Evolutionary conservation across 768 basidiomycete genomes (phyloP), one percentile per base, ranked within the genome.

Genomic region (Boletus reticulatus): DNA sequence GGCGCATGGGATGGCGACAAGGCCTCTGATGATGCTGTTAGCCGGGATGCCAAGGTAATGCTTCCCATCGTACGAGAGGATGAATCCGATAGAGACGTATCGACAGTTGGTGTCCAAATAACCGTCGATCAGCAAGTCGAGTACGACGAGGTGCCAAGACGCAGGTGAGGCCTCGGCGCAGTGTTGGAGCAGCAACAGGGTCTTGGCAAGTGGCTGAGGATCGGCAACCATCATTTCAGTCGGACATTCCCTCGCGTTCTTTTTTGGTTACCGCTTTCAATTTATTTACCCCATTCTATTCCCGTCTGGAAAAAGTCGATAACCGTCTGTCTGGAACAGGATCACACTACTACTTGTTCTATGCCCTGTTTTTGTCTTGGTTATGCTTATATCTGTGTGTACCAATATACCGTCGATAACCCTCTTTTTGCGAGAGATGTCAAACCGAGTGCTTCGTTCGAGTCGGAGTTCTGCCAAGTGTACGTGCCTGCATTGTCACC

Each of bases 111-210:
- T n/a, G 82, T 85, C 36, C 84, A 83, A 61, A 75, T 85, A 53
- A 84, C 83, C 1, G 77, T 85, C 50, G 78, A 85, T 55, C 70
- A 78, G 39, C 78, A 85, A 60, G 73, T 84, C 48, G 80, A 81
- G 27, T 84, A 81, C 53, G 81, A 82, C 52, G 64, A 70, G 6
- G 1, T 50, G 22, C 56, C 61, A 6, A 58, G 57, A 14, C 62
- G 53, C 42, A 59, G 60, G 41, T 69, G 52, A 61, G 27, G 13
- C 11, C 8, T 31, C 34, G 29, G n/a, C 22, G 38, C 37, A 8
- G 16, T 19, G 27, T 37, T 6, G 16, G 36, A 37, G 36, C 36
- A n/a, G 36, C 3, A 24, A 43, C 41, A 31, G 43, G 48, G 34
- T 19, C 9, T n/a, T 24, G 24, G 24, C 27, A 29, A 29, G 27